Evolutionary conservation across 2,329 filamentous ascomycete genomes (phyloP), one percentile per base, ranked within the genome.

Genomic region (Pseudogymnoascus destructans): DNA sequence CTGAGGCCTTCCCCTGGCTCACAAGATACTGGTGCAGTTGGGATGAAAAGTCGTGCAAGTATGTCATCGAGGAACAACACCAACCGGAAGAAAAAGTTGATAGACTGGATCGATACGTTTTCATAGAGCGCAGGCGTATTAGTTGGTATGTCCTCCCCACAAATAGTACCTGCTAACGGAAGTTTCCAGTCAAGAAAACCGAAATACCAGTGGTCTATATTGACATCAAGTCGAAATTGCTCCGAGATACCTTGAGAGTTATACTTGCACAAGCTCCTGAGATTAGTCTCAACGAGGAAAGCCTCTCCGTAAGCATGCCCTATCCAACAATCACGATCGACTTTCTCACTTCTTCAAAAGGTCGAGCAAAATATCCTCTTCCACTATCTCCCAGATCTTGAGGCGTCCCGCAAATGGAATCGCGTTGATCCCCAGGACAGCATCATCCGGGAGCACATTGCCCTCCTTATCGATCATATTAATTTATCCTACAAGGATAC

Each of bases 401-500:
- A 62, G 54, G 55, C 58, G 49, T 56, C 17, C 32, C 56, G 36
- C 2, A 40, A 40, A 13, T 40, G 15, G 38, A 32, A 54, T 32
- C 7, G 10, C 46, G 15, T 54, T 54, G 21, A 54, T 54, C 46
- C 46, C 27, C 13, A 27, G 46, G 46, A 54, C 23, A 27, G 23
- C n/a, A 30, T 13, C 13, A 54, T 27, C 23, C 23, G 65, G 67
- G 55, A 68, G 68, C 21, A 62, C 64, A 30, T 58, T 38, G 21
- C 32, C 30, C 35, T 58, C 3, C 36, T 58, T 49, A 38, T 57
- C 21, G 49, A 57, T 17, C 33, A 59, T 32, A 33, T 59, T 21
- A 17, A 38, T 21, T 19, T 23, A 38, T 35, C 27, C 19, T 59
- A 59, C 21, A 27, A 11, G 10, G 57, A 36, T 1, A 57, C 35